Evolutionary conservation across 352 stramenopile species (phyloP), one percentile per base, ranked within the genome.

Genomic region (Globisporangium canariense): DNA sequence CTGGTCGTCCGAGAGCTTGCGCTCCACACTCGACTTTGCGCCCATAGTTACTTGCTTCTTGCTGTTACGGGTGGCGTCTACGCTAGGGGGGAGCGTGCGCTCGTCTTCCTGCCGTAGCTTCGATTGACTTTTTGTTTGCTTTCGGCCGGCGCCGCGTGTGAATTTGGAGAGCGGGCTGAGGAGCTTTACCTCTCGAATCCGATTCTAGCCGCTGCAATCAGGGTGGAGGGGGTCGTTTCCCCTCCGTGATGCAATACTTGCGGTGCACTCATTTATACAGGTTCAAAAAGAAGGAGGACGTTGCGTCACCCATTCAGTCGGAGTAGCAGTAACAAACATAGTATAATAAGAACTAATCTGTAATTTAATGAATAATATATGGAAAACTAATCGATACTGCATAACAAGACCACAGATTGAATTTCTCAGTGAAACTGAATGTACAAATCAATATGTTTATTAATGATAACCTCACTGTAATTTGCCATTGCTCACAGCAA

Each of bases 1-100:
- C 34, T 83, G 74, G 11, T 90, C 75, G 11, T 83, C 76, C 54
- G 72, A 83, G 20, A 75, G 67, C 62, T 89, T 88, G 68, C 70
- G 74, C 61, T 87, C 76, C 49, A 36, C 58, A 66, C 59, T 70
- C 36, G 58, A 62, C 3, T 38, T 38, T n/a, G 47, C 56, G 13
- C 61, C 66, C 62, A 68, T 70, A 41, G 11, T 53, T 47, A 13
- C 10, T 41, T 60, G 16, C 36, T 36, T 46, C 13, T n/a, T 34
- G 43, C 51, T 22, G 20, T 53, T 10, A 22, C 16, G 11, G 54
- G 25, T 30, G 18, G 38, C 13, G 36, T 13, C 16, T 16, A 6
- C 16, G 20, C n/a, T 34, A 32, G 14, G 45, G 13, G 25, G 51
- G 10, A 46, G 40, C 34, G 57, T 0, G 53, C 6, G 57, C 28